phyloP scores from a whole-genome alignment of 306 rosid species.

The Trifolium subterraneum region DNA sequence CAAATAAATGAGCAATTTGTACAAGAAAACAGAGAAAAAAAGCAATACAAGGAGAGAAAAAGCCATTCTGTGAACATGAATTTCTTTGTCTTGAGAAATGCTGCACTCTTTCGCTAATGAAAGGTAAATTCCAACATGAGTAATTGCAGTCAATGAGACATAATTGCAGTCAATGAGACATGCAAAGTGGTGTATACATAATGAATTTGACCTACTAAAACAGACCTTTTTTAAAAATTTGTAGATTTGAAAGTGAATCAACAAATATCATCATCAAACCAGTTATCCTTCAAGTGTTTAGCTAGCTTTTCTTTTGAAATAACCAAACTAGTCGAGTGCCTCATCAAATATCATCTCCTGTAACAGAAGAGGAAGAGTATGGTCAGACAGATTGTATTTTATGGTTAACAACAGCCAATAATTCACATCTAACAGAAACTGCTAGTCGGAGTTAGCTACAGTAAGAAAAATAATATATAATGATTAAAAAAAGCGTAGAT shows the following conservation, averaged over 20 bases:
- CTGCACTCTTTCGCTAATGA: conserved; percentile 22
- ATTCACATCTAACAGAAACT: conserved; percentile 10
- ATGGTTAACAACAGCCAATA: conserved; percentile 18
- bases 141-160: conserved; percentile 36
- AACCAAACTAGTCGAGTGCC: conserved; percentile 41
- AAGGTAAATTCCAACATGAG: conserved; percentile 39
- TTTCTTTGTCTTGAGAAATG: conserved; percentile 39
- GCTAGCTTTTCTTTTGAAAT: conserved; percentile 44
- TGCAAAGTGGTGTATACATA: conserved; percentile 26
- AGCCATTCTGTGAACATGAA: conserved; percentile 28
- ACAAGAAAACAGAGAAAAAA: conserved; percentile 47
- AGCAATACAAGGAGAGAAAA: conserved; percentile 9
- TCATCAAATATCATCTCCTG: conserved; percentile 58
- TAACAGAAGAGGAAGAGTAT: conserved; percentile 13
- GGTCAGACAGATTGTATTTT: conserved; percentile 14
- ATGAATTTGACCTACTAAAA: conserved; percentile 22
- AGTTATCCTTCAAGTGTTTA: conserved; percentile 39
- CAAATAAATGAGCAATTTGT: conserved; percentile 43
- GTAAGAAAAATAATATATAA: not conserved
- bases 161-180: conserved; percentile 36
- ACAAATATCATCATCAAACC: conserved; percentile 39
- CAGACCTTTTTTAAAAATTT: conserved; percentile 13
- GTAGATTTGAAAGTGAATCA: conserved; percentile 42
- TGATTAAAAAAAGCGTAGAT: not conserved
- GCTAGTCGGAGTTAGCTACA: too few relatives aligned